Evolutionary conservation across 345 rosid species (phyloP), one percentile per base, ranked within the genome.

Genomic region (Hypericum perforatum): DNA sequence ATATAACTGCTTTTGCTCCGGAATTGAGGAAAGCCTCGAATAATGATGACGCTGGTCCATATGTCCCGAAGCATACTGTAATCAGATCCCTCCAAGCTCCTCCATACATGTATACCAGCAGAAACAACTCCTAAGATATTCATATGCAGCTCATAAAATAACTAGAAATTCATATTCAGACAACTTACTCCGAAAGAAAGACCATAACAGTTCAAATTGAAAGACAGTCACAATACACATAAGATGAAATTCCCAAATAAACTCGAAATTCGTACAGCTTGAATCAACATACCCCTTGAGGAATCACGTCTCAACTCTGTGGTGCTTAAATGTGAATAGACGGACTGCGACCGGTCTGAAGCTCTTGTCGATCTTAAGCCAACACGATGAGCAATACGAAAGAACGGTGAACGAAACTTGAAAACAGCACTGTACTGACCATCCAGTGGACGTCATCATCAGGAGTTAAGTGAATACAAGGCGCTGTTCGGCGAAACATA

Each of bases 51-150:
- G 77, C 68, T 16, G 85, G 95, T 54, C 98, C 98, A 43, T 71
- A 85, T 36, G 78, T 77, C 59, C 97, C 98, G 2, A 94, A 70
- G 76, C 82, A 92, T 37, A 92, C 63, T 61, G 88, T 85, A 53
- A 92, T 78, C 81, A 95, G 80, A 45, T 88, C 98, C 67, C 98
- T 80, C 97, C 98, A 92, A 57, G 95, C 95, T 69, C 98, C 98
- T 85, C 98, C 85, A n/a, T n/a, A 60, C 37, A 44, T 53, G 38
- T 57, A 57, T 29, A 16, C 52, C 56, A 56, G 41, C 60, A 49
- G 7, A 10, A 46, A 53, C 16, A 46, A 44, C 45, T 11, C 54
- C 43, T 29, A 15, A 59, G 54, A 38, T 1, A 22, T 22, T 41
- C 36, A n/a, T n/a, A n/a, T n/a, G n/a, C n/a, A n/a, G n/a, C n/a